These are phyloP conservation scores for Aspergillus bertholletiae DNA, from an alignment of 495 filamentous ascomycete species.

Conservation along the genomic window DNA sequence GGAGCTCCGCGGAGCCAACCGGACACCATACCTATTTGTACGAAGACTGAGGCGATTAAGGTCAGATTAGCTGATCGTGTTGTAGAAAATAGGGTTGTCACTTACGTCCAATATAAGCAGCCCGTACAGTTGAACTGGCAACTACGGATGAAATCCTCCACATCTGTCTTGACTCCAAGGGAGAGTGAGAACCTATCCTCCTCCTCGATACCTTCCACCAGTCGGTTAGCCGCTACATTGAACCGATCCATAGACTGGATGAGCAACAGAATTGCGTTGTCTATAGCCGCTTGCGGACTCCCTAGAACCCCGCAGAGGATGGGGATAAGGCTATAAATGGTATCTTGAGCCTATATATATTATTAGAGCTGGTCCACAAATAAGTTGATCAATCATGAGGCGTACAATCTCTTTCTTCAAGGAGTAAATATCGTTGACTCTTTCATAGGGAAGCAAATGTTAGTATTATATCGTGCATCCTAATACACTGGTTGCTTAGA, in stretches of 20 bases:
- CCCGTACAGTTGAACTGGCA: background rate
- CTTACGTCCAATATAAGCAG: background rate
- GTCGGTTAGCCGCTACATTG: background rate
- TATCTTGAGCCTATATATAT: background rate
- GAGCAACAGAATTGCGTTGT: background rate
- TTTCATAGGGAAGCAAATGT: background rate
- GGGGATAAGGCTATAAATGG: background rate
- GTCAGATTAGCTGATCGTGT: background rate
- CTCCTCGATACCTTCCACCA: background rate
- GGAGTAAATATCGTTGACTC: background rate
- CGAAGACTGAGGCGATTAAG: background rate
- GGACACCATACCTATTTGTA: background rate
- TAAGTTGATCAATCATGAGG: background rate
- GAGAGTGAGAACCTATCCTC: background rate
- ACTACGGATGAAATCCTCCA: background rate
- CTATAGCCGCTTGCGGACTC: background rate
- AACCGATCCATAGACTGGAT: background rate
- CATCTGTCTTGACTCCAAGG: background rate
- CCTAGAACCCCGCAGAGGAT: background rate
- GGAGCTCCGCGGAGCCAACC: background rate
- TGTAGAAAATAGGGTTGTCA: background rate
- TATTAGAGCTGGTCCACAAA: background rate
- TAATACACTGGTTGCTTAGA: too few species aligned
- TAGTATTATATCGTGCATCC: background rate
- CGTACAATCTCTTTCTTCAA: background rate